Conservation (phyloP, 441 rosid genomes). For the Gossypium schwendimanii region DNA sequence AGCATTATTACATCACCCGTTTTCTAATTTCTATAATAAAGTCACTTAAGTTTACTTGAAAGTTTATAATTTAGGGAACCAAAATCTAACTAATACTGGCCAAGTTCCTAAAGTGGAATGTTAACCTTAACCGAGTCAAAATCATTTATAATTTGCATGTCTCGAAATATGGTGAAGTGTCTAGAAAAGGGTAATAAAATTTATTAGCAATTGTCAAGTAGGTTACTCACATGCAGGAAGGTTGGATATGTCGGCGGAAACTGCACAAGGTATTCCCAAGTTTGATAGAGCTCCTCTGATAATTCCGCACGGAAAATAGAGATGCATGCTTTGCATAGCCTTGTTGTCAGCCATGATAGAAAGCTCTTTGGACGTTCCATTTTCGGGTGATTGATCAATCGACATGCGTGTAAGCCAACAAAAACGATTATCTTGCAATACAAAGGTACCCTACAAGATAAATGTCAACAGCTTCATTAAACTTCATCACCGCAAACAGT, state of each 20-base stretch:
- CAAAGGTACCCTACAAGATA: constrained; percentile 83
- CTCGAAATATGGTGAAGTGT: background rate
- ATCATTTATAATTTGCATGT: background rate
- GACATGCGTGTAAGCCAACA: constrained; percentile 83
- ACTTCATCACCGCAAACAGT: background rate
- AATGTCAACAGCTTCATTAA: background rate
- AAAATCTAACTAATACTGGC: background rate
- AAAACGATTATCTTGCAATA: constrained; percentile 85
- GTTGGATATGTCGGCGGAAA: constrained; percentile 84
- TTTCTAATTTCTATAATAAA: background rate
- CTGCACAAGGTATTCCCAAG: constrained; percentile 91
- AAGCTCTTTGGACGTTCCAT: constrained; percentile 43
- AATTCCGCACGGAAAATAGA: constrained; percentile 92
- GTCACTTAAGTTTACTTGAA: background rate
- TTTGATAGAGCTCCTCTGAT: constrained; percentile 96
- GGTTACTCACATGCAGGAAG: constrained; percentile 79
- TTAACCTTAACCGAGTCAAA: too few relatives aligned
- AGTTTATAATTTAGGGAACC: background rate
- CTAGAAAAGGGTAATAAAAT: background rate
- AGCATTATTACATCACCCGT: too few relatives aligned
- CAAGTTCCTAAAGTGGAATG: background rate
- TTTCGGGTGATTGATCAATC: constrained; percentile 49
- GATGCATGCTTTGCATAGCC: constrained; percentile 70
- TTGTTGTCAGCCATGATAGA: constrained; percentile 34
- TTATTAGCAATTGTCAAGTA: background rate